phyloP scores from a whole-genome alignment of 2,329 filamentous ascomycete species.

The Mycosphaerelloides madeirae region DNA sequence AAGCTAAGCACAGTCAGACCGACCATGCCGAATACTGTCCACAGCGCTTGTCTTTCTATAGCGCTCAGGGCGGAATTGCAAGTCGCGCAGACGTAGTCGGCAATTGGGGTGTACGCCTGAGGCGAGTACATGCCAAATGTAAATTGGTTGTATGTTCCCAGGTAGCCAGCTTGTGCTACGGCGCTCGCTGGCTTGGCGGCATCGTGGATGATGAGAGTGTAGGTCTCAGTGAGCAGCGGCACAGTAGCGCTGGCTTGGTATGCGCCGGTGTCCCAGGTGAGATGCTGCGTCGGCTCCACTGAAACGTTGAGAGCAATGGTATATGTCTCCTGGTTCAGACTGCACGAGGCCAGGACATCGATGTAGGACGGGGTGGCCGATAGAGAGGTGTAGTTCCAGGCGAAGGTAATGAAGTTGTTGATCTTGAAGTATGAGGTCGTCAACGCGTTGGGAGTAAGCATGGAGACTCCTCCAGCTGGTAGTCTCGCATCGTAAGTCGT shows the following conservation, averaged over 20 bases:
- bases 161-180: conserved; percentile 50
- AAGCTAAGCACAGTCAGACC: conserved; percentile 56
- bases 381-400: conserved; percentile 65
- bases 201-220: conserved; percentile 62
- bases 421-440: conserved; percentile 59
- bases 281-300: conserved; percentile 38
- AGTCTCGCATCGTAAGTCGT: conserved; percentile 49
- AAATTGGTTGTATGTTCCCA: conserved; percentile 49
- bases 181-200: conserved; percentile 49
- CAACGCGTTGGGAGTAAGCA: conserved; percentile 55
- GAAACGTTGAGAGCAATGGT: conserved; percentile 58
- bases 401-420: conserved; percentile 58
- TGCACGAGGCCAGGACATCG: conserved; percentile 59
- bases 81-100: conserved; percentile 47
- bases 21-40: conserved; percentile 52
- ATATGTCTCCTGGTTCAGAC: conserved; percentile 55
- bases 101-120: conserved; percentile 48
- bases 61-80: conserved; percentile 52
- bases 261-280: conserved; percentile 58
- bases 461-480: conserved; percentile 56
- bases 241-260: conserved; percentile 48
- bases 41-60: conserved; percentile 52
- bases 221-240: conserved; percentile 55
- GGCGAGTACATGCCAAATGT: conserved; percentile 60
- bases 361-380: conserved; percentile 54